A percentile compares a stretch with the other conserved stretches of the same genome.
Evolutionary conservation across 352 stramenopile genomes (phyloP).

Genomic region (Phytophthora megakarya): DNA sequence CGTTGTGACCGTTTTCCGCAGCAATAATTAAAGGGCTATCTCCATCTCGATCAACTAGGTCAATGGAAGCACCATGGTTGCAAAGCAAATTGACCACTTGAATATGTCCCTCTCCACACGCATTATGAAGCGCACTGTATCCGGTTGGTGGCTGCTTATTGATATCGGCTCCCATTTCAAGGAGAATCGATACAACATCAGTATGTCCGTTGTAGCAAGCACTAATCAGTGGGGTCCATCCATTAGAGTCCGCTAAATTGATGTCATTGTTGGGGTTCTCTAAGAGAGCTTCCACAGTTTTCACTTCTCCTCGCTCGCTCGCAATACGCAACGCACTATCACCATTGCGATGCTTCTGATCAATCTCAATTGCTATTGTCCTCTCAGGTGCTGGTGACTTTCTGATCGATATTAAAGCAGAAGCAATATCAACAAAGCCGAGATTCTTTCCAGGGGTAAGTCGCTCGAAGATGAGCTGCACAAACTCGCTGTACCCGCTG

Average conservation of each 20-base stretch:
- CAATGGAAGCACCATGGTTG: not conserved
- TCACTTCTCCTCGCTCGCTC: conserved; percentile 14
- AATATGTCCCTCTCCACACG: conserved; percentile 3
- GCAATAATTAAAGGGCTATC: conserved; percentile 15
- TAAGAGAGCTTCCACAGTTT: conserved; percentile 13
- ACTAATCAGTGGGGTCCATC: conserved; percentile 19
- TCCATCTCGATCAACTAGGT: not conserved
- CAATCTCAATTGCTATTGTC: not conserved
- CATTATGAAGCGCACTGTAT: conserved; percentile 7
- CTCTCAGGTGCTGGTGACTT: not conserved
- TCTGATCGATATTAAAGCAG: not conserved
- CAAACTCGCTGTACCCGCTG: conserved; percentile 26
- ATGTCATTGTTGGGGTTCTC: conserved; percentile 20
- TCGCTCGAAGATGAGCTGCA: conserved; percentile 25
- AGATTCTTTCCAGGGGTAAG: not conserved
- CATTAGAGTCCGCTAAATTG: conserved; percentile 10
- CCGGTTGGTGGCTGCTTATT: conserved; percentile 8
- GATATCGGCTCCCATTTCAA: conserved; percentile 1
- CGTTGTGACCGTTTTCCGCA: conserved; percentile 1
- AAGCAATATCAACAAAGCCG: not conserved
- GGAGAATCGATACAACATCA: conserved; percentile 9
- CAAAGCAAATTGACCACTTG: not conserved
- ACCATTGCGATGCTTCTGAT: conserved; percentile 28
- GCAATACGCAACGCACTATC: conserved; percentile 28
- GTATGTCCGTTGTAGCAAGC: not conserved